phyloP scores from a whole-genome alignment of 768 basidiomycete genomes.

The Tephrocybe sp. region DNA sequence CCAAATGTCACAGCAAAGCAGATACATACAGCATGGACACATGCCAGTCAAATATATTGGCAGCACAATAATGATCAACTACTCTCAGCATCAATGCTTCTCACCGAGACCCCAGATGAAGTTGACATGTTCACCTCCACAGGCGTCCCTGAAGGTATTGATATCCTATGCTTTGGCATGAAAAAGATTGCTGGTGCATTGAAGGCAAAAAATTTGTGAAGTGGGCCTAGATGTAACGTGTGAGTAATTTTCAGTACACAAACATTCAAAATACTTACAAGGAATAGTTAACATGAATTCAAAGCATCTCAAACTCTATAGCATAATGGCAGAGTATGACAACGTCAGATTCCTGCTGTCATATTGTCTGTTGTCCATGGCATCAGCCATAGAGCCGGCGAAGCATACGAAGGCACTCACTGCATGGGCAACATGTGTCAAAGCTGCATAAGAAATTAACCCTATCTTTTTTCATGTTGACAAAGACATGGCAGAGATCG shows the following conservation, averaged over 20 bases:
- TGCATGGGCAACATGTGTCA: slow-evolving; percentile 14
- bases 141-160: slow-evolving; percentile 19
- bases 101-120: slow-evolving; percentile 14
- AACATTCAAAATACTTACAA: not conserved
- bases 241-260: too few species aligned
- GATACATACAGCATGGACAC: slow-evolving; percentile 24
- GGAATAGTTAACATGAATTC: slow-evolving; percentile 22
- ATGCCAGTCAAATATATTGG: slow-evolving; percentile 26
- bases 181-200: slow-evolving; percentile 12
- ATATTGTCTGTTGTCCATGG: slow-evolving; percentile 22
- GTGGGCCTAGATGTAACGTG: slow-evolving; percentile 21
- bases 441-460: slow-evolving; percentile 8
- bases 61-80: slow-evolving; percentile 20
- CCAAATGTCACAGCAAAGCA: slow-evolving; percentile 22
- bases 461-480: slow-evolving; percentile 16
- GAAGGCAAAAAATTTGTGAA: slow-evolving; percentile 16
- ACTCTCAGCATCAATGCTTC: slow-evolving; percentile 18
- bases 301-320: too few species aligned
- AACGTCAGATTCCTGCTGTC: slow-evolving; percentile 23
- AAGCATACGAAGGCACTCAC: slow-evolving; percentile 20
- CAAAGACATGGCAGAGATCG: too few species aligned
- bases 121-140: slow-evolving; percentile 12
- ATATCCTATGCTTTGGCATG: slow-evolving; percentile 20
- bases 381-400: slow-evolving; percentile 17
- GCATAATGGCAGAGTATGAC: slow-evolving; percentile 21